Percentiles rank a stretch among this genome's conserved stretches.
Conservation (phyloP, 1,284 basidiomycete genomes). For the Bondarzewia mesenterica region DNA sequence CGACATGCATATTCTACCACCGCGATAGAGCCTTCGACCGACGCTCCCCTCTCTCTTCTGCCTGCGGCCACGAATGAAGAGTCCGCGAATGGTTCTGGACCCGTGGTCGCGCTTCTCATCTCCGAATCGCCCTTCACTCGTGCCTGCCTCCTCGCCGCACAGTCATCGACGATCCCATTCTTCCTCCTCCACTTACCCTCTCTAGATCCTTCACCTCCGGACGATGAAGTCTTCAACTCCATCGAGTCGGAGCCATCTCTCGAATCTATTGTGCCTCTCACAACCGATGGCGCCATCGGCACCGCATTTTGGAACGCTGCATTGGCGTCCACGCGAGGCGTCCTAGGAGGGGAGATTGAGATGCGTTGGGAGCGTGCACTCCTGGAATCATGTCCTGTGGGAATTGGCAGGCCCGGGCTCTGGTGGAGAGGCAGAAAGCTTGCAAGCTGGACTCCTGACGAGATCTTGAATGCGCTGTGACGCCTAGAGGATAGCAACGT, state of each 20-base stretch:
- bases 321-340: constrained; percentile 38
- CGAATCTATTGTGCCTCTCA: neutral
- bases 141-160: constrained; percentile 55
- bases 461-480: too few species aligned
- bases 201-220: neutral
- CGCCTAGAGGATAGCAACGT: too few species aligned
- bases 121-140: constrained; percentile 74
- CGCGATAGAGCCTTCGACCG: too few species aligned
- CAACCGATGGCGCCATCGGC: constrained; percentile 25
- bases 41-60: too few species aligned
- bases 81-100: constrained; percentile 7
- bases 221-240: constrained; percentile 9
- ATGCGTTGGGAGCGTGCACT: constrained; percentile 57
- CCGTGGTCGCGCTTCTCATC: constrained; percentile 64
- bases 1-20: too few species aligned
- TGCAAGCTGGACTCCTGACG: constrained; percentile 22
- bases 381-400: constrained; percentile 8
- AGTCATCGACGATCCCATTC: constrained; percentile 67
- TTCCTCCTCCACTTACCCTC: constrained; percentile 70
- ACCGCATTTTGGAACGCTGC: constrained; percentile 61
- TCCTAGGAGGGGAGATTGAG: constrained; percentile 52
- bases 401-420: constrained; percentile 40
- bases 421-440: constrained; percentile 41
- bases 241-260: neutral
- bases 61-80: too few species aligned